Percentiles rank a stretch among this genome's conserved stretches.
phyloP scores from a whole-genome alignment of 163 green algal genomes.

The Chlamydomonas reinhardtii region DNA sequence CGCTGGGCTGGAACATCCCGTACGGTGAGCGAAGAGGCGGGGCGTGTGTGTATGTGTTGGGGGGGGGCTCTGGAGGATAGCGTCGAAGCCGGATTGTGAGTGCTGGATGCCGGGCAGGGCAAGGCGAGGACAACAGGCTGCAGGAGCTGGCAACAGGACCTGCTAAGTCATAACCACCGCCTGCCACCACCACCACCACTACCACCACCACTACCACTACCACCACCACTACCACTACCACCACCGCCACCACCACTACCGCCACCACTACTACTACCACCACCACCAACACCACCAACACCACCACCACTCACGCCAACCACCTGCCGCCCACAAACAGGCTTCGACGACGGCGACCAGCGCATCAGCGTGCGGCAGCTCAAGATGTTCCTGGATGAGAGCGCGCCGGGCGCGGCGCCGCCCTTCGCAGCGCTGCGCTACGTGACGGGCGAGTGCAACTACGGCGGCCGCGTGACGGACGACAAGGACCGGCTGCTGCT shows the following conservation, averaged over 20 bases:
- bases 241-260: not conserved
- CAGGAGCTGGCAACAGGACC: too few species aligned
- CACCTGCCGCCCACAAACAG: slow-evolving; percentile 45
- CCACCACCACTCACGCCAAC: too few species aligned
- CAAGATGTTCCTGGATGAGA: slow-evolving; percentile 84
- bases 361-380: slow-evolving; percentile 83
- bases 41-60: not conserved
- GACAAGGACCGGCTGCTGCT: slow-evolving; percentile 88
- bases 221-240: too few species aligned
- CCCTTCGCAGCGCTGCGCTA: slow-evolving; percentile 84
- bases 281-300: too few species aligned
- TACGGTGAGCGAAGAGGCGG: slow-evolving; percentile 65
- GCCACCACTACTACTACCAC: too few species aligned
- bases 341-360: slow-evolving; percentile 89
- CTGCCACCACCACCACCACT: too few species aligned
- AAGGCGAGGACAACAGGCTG: too few species aligned
- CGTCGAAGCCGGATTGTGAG: too few species aligned
- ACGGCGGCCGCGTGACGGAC: slow-evolving; percentile 88
- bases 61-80: too few species aligned
- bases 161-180: too few species aligned
- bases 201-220: too few species aligned
- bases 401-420: not conserved
- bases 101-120: too few species aligned
- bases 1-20: slow-evolving; percentile 92
- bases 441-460: slow-evolving; percentile 89